phyloP scores from a whole-genome alignment of 2,329 filamentous ascomycete genomes.

The Penicillium sp. region DNA sequence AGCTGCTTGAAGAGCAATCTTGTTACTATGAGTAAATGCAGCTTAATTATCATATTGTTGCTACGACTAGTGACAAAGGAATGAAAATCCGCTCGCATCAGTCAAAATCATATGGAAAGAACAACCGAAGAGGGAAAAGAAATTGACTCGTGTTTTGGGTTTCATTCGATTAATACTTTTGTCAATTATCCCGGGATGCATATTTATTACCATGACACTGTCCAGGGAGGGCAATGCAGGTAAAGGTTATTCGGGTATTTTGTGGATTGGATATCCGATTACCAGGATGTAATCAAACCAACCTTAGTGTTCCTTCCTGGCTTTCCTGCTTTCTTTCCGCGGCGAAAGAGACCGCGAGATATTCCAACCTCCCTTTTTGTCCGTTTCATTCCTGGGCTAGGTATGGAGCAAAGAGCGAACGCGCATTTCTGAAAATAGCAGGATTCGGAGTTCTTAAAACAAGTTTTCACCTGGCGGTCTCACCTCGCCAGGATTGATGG shows the following conservation, averaged over 20 bases:
- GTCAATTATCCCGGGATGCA: background rate
- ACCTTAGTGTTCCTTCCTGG: background rate
- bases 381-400: constrained; percentile 1
- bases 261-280: background rate
- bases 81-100: background rate
- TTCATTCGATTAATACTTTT: background rate
- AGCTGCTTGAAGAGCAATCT: too few relatives aligned
- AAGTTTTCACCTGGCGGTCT: background rate
- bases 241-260: constrained; percentile 8
- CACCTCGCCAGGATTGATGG: constrained; percentile 6
- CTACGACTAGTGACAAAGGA: background rate
- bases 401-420: background rate
- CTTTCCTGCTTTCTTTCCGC: background rate
- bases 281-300: background rate
- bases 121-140: background rate
- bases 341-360: background rate
- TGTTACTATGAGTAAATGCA: too few relatives aligned
- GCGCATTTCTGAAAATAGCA: constrained; percentile 1
- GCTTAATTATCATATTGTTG: background rate
- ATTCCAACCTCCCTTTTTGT: background rate
- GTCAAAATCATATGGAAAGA: background rate
- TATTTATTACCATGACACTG: constrained; percentile 9
- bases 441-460: background rate
- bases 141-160: background rate
- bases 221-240: background rate